Evolutionary conservation across 1,284 basidiomycete genomes (phyloP), one percentile per base, ranked within the genome.

Genomic region (Irpex sp.): DNA sequence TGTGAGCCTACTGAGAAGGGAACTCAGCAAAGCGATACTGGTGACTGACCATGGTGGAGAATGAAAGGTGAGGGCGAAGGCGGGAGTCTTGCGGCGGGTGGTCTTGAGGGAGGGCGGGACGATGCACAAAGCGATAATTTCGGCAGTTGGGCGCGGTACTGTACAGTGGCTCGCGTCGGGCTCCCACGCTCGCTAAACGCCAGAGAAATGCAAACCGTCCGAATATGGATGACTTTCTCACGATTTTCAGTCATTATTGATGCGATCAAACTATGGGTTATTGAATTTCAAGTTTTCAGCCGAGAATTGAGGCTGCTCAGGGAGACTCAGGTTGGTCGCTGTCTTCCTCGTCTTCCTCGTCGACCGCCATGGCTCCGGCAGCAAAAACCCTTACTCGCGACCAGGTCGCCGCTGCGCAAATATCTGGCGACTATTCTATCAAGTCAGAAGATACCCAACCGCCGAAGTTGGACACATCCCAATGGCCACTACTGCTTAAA

Each of bases 401-500:
- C 63, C 85, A 92, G 73, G 82, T 93, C 63, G 88, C 85, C 34
- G 84, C 86, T 61, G 88, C 85, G 17, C 91, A 93, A 76, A 78
- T 86, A 61, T 79, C 84, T 44, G 91, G 91, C 37, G 93, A 96
- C 74, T 96, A 87, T 72, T 72, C 88, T 60, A 95, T 97, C 78
- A 93, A 95, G 76, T 87, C 92, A 13, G 91, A 94, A 77, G 78
- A 82, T 40, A 77, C 79, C 15, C 79, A 86, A 31, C 54, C 54
- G n/a, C 94, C 94, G 19, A 85, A 87, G 71, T 87, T 97, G 47
- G 94, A 98, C 78, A 98, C 97, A 36, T 96, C 95, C 1, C 85
- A 98, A 79, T 99, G 97, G 97, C 97, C 97, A 38, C 82, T 99
- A 36, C 86, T 99, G 9, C 86, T 99, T 68, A 99, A 98, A 86